Percentiles rank a stretch among this genome's conserved stretches.
Evolutionary conservation across 2,329 filamentous ascomycete species (phyloP).

Genomic region (Neonectria coccinea): DNA sequence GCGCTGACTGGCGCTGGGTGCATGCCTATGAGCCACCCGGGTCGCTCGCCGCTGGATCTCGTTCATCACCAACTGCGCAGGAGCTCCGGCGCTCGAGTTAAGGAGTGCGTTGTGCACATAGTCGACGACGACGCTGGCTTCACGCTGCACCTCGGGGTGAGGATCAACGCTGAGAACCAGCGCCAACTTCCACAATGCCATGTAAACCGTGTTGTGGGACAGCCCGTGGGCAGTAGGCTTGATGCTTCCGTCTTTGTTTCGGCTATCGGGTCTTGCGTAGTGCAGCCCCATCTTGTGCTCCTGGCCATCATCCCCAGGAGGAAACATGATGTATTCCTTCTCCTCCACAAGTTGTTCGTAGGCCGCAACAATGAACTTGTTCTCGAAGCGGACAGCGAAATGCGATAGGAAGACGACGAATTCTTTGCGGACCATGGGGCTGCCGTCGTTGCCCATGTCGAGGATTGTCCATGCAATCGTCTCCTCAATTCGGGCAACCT

Average conservation of each 20-base stretch:
- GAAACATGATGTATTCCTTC: constrained; percentile 72
- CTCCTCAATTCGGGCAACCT: constrained; percentile 91
- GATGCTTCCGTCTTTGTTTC: constrained; percentile 68
- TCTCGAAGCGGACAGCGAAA: constrained; percentile 90
- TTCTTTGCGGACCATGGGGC: constrained; percentile 93
- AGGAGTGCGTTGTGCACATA: constrained; percentile 83
- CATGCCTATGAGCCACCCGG: constrained; percentile 59
- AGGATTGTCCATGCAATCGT: constrained; percentile 89
- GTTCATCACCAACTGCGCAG: constrained; percentile 78
- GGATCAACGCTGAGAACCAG: constrained; percentile 93
- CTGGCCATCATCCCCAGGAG: constrained; percentile 66
- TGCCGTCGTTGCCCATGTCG: constrained; percentile 93
- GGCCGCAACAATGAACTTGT: constrained; percentile 90
- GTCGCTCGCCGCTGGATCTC: constrained; percentile 71
- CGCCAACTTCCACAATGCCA: constrained; percentile 93
- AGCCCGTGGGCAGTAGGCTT: constrained; percentile 68
- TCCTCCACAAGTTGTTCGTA: constrained; percentile 93
- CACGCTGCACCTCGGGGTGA: constrained; percentile 89
- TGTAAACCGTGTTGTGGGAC: constrained; percentile 90
- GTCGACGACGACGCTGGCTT: constrained; percentile 88
- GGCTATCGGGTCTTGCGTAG: constrained; percentile 67
- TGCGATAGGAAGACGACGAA: constrained; percentile 93
- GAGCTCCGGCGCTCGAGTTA: constrained; percentile 78
- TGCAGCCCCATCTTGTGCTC: constrained; percentile 73
- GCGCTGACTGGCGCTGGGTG: constrained; percentile 57